These are phyloP conservation scores for Rutstroemia sp. DNA, from an alignment of 2,329 filamentous ascomycete genomes.

Conservation along the genomic window DNA sequence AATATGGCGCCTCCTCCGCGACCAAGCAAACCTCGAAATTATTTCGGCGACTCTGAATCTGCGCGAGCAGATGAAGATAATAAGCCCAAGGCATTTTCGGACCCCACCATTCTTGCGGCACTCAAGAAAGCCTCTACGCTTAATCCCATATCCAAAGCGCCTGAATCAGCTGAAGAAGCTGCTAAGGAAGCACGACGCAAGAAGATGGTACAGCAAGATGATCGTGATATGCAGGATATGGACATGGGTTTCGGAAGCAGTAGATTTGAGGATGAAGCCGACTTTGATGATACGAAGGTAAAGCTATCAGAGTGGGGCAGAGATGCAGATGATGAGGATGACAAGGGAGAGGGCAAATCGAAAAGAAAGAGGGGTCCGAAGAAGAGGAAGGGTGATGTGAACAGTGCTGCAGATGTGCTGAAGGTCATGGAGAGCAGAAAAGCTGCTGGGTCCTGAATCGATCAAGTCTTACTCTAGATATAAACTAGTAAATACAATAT, in stretches of 20 bases:
- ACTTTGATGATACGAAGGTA: constrained; percentile 59
- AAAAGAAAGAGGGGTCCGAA: constrained; percentile 65
- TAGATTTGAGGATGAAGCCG: constrained; percentile 80
- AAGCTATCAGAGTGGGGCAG: constrained; percentile 62
- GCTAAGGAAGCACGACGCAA: constrained; percentile 62
- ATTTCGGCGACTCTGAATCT: constrained; percentile 54
- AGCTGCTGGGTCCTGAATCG: not conserved
- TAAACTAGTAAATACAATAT: no score
- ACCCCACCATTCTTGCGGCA: constrained; percentile 74
- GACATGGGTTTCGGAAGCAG: constrained; percentile 92
- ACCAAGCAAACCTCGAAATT: constrained; percentile 42
- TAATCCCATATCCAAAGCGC: constrained; percentile 36
- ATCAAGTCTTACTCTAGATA: not conserved
- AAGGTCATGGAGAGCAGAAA: constrained; percentile 56
- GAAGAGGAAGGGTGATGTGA: constrained; percentile 71
- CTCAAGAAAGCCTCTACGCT: constrained; percentile 76
- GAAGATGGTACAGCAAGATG: constrained; percentile 65
- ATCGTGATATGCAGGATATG: constrained; percentile 81
- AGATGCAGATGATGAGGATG: constrained; percentile 40
- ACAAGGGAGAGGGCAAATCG: constrained; percentile 37
- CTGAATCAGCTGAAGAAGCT: constrained; percentile 37
- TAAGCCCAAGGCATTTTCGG: constrained; percentile 49
- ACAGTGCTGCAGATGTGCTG: constrained; percentile 75
- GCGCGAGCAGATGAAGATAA: constrained; percentile 29
- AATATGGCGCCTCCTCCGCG: constrained; percentile 42